Base-by-base conservation (phyloP, 768 basidiomycete species). In the Leccinellum rugosiceps region DNA sequence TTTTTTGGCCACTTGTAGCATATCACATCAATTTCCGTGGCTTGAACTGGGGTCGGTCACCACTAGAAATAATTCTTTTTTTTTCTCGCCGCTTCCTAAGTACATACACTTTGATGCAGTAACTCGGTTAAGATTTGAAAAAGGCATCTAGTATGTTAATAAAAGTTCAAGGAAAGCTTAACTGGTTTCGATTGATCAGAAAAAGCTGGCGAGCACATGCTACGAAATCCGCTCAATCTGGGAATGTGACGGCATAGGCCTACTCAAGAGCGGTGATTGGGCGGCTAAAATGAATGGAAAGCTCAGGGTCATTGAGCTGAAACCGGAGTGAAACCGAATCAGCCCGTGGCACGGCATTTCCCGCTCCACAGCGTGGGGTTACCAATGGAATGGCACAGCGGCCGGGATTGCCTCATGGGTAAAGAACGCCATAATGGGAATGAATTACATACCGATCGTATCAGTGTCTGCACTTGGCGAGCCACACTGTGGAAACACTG, bases 11-110 rank as follows among this genome's bases (percentile, higher is more conserved):
- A 14, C 50, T 15, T 68, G 63, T 68, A 66, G 34, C 56, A 59
- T 65, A 63, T 9, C 25, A 26, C 19, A 26, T 5, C 8, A 21
- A 9, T 10, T 49, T 53, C 7, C n/a, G 50, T 58, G 63, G 47
- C 66, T 62, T 52, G 66, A 56, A 15, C 62, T 50, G 59, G 59
- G 55, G 57, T 61, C 38, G 32, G 64, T 60, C 55, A 28, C 54
- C 49, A 53, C 9, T 58, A 21, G 44, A 23, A 53, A 55, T 60
- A 47, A 11, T 34, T 25, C 17, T 19, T 4, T 43, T 53, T 31
- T n/a, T 8, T 17, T 38, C 38, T 38, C 38, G n/a, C 47, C 38
- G 38, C 31, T 19, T n/a, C 19, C n/a, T 38, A 15, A 30, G 21
- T 13, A 50, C 31, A 14, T 50, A 32, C 30, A n/a, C 38, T 19